Conservation (phyloP, 768 basidiomycete species). For the Trametes elegans region DNA sequence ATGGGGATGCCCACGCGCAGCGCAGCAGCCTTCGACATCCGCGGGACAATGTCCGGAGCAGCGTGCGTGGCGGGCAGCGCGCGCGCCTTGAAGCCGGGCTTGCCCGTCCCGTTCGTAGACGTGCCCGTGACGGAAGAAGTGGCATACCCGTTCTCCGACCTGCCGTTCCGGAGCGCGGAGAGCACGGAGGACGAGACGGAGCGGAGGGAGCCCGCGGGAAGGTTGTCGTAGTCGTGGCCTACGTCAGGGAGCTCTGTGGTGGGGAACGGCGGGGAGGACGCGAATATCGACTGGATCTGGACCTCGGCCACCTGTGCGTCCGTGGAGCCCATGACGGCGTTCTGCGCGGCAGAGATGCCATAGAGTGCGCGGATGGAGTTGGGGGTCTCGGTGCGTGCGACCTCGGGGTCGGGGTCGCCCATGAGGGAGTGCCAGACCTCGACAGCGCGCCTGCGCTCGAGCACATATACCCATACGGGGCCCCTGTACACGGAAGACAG, state of each 20-base stretch:
- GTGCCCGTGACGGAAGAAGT: constrained; percentile 43
- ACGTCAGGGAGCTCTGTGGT: constrained; percentile 57
- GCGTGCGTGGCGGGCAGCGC: constrained; percentile 58
- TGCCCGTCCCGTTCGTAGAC: constrained; percentile 45
- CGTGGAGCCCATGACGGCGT: constrained; percentile 72
- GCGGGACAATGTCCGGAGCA: constrained; percentile 71
- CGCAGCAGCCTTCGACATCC: constrained; percentile 71
- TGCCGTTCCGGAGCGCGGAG: constrained; percentile 36
- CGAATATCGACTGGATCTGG: constrained; percentile 76
- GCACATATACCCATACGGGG: constrained; percentile 89
- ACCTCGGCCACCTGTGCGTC: constrained; percentile 70
- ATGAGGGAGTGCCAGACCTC: constrained; percentile 79
- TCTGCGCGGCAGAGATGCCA: constrained; percentile 52
- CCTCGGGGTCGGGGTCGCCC: constrained; percentile 60
- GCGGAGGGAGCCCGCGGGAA: constrained; percentile 30
- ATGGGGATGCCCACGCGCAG: constrained; percentile 61
- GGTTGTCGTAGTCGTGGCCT: constrained; percentile 35
- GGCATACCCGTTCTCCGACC: constrained; percentile 39
- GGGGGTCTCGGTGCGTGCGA: constrained; percentile 53
- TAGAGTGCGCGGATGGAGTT: constrained; percentile 72
- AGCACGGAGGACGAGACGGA: constrained; percentile 50
- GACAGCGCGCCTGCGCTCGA: constrained; percentile 78
- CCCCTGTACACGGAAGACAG: constrained; percentile 43
- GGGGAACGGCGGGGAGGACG: constrained; percentile 80
- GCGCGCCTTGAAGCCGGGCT: constrained; percentile 62